Conservation (phyloP, 371 early-diverging fungal genomes). For the Mortierella sp. region DNA sequence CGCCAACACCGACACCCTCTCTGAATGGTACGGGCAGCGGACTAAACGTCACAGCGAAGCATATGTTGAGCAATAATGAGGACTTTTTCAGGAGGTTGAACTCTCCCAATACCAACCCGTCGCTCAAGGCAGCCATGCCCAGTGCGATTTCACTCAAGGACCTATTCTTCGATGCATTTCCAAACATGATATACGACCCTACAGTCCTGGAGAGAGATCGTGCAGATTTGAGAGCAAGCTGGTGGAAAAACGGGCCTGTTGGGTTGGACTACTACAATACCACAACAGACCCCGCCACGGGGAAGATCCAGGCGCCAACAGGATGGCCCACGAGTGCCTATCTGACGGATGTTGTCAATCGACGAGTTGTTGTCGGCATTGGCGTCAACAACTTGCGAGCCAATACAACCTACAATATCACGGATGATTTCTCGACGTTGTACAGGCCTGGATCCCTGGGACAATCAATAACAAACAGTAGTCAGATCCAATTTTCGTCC, state of each 20-base stretch:
- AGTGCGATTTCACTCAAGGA: conserved; percentile 31
- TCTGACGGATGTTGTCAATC: conserved; percentile 16
- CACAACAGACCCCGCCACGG: conserved; percentile 18
- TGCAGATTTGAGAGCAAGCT: conserved; percentile 15
- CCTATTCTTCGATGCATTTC: conserved; percentile 34
- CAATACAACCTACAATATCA: conserved; percentile 44
- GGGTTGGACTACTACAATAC: conserved; percentile 51
- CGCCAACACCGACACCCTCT: conserved; percentile 5
- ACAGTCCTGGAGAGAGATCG: conserved; percentile 23
- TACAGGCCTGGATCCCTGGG: conserved; percentile 17
- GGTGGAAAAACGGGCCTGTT: conserved; percentile 37
- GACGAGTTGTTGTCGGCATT: conserved; percentile 30
- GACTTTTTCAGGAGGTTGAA: conserved; percentile 12
- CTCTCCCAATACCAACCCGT: conserved; percentile 48
- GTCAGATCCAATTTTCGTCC: conserved; percentile 17
- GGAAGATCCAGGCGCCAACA: conserved; percentile 11
- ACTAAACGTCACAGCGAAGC: too few species aligned
- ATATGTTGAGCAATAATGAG: conserved; percentile 1
- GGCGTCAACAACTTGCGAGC: conserved; percentile 24
- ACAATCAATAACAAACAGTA: conserved; percentile 33
- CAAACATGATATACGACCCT: conserved; percentile 34
- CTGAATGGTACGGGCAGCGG: too few species aligned
- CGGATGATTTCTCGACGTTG: conserved; percentile 36
- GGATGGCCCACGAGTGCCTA: conserved; percentile 51
- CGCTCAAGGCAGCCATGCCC: conserved; percentile 25